Evolutionary conservation across 805 yeast genomes (phyloP).

Genomic region (Lipomyces yamadae): DNA sequence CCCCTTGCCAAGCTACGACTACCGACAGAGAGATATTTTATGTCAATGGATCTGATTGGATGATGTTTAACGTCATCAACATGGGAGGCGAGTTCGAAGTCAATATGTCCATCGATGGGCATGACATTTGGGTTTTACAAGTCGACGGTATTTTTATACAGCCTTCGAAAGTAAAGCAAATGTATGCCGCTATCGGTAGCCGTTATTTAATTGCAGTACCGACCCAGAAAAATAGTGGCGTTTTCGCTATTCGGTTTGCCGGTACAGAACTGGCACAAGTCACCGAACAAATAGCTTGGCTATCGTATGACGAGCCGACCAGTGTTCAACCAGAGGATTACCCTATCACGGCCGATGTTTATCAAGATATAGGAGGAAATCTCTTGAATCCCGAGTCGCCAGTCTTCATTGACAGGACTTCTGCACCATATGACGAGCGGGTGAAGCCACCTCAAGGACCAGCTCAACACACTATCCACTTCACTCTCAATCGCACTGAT

Average conservation of each 20-base stretch:
- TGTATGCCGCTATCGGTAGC: constrained; percentile 10
- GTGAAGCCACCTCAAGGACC: constrained; percentile 9
- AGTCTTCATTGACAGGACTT: constrained; percentile 4
- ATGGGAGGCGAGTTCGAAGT: constrained; percentile 13
- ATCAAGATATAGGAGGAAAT: constrained; percentile 15
- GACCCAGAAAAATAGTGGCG: constrained; percentile 65
- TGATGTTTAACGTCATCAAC: constrained; percentile 9
- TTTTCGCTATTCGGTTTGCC: constrained; percentile 25
- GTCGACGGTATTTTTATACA: constrained; percentile 13
- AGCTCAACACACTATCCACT: constrained; percentile 14
- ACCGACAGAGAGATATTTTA: constrained; percentile 16
- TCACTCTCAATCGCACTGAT: constrained; percentile 6
- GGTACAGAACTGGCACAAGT: constrained; percentile 13
- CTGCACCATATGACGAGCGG: constrained; percentile 7
- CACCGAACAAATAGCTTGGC: constrained; percentile 9
- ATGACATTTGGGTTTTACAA: constrained; percentile 14
- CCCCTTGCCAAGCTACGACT: constrained; percentile 11
- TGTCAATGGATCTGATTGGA: constrained; percentile 9
- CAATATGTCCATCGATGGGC: constrained; percentile 17
- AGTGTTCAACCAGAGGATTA: background rate
- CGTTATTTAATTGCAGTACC: constrained; percentile 44
- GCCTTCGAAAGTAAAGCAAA: constrained; percentile 13
- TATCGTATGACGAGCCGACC: constrained; percentile 10
- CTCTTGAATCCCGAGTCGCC: background rate
- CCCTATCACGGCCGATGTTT: background rate